These are phyloP conservation scores for Penicillium sp. DNA, from an alignment of 2,329 filamentous ascomycete genomes.

Conservation along the genomic window DNA sequence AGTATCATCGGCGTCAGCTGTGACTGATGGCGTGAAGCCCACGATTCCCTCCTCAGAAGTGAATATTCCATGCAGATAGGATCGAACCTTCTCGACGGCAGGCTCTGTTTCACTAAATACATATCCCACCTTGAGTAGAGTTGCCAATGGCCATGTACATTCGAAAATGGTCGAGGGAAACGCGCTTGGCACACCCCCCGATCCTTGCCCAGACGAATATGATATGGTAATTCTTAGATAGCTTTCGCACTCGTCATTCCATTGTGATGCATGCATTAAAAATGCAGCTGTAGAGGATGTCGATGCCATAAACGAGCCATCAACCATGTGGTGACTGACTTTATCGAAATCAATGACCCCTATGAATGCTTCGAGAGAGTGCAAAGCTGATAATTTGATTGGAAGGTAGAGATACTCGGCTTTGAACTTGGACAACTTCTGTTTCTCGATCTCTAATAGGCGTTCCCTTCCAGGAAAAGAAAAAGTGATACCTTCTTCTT, in stretches of 20 bases:
- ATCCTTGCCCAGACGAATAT: conserved; percentile 8
- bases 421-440: conserved; percentile 26
- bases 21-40: conserved; percentile 18
- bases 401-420: conserved; percentile 26
- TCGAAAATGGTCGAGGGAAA: conserved; percentile 29
- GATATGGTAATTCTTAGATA: conserved; percentile 25
- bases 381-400: conserved; percentile 27
- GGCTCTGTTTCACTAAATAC: not conserved
- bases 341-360: conserved; percentile 35
- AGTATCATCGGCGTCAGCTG: conserved; percentile 27
- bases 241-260: conserved; percentile 31
- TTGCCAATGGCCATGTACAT: conserved; percentile 20
- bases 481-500: conserved; percentile 24
- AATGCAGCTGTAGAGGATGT: conserved; percentile 41
- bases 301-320: conserved; percentile 36
- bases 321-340: conserved; percentile 29
- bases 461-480: conserved; percentile 22
- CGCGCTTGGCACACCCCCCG: conserved; percentile 23
- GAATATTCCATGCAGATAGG: conserved; percentile 1
- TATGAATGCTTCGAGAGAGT: conserved; percentile 39
- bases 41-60: conserved; percentile 16
- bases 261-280: conserved; percentile 27
- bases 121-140: conserved; percentile 1
- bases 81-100: not conserved
- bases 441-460: conserved; percentile 22